These are phyloP conservation scores for Schwanniomyces pseudopolymorphus DNA, from an alignment of 805 yeast species.

Conservation along the genomic window DNA sequence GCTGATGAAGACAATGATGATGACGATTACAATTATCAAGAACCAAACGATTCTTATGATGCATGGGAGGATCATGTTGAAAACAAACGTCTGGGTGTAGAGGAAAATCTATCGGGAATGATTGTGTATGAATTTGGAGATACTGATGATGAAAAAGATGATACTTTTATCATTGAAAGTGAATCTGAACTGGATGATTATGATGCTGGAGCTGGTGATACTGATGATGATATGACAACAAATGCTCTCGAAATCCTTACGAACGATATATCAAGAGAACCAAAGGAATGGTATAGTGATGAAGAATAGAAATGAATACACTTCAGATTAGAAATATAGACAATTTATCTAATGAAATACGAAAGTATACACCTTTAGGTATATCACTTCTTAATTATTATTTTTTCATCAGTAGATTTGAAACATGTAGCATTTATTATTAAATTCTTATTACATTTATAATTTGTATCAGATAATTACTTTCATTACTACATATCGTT, in stretches of 20 bases:
- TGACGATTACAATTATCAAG: slow-evolving; percentile 7
- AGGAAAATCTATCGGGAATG: slow-evolving; percentile 11
- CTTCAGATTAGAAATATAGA: background rate
- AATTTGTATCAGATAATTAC: too few species aligned
- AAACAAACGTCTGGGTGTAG: slow-evolving; percentile 11
- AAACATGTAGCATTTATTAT: too few species aligned
- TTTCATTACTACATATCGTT: too few species aligned
- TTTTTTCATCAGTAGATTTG: too few species aligned
- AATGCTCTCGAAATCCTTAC: slow-evolving; percentile 4
- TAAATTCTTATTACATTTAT: too few species aligned
- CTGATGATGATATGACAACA: slow-evolving; percentile 4
- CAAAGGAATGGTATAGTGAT: slow-evolving; percentile 12
- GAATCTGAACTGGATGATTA: slow-evolving; percentile 9
- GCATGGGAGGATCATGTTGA: slow-evolving; percentile 20
- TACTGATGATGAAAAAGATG: slow-evolving; percentile 17
- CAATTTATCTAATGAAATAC: too few species aligned
- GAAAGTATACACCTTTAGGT: too few species aligned
- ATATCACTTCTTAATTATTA: too few species aligned
- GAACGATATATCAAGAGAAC: slow-evolving; percentile 5
- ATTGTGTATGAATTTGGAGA: slow-evolving; percentile 10
- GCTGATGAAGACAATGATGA: slow-evolving; percentile 16
- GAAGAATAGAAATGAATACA: slow-evolving; percentile 2
- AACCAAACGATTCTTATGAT: slow-evolving; percentile 16
- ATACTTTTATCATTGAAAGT: slow-evolving; percentile 14
- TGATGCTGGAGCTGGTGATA: background rate